A percentile compares a stretch with the other conserved stretches of the same genome.
phyloP scores from a whole-genome alignment of 306 rosid species.

The Medicago lupulina region DNA sequence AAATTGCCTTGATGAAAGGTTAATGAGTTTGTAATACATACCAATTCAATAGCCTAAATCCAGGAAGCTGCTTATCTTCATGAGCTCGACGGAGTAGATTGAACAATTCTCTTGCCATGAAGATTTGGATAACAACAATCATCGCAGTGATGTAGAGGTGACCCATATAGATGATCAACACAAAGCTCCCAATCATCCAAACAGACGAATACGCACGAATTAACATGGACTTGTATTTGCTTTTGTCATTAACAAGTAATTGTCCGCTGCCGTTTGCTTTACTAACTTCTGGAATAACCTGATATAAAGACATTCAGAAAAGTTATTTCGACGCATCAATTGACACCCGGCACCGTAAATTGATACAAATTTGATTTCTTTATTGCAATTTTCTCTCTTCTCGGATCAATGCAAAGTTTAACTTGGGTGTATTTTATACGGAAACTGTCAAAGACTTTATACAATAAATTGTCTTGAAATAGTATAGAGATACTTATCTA shows the following conservation, averaged over 20 bases:
- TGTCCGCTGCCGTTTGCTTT: constrained; percentile 74
- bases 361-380: too few relatives aligned
- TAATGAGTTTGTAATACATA: constrained; percentile 44
- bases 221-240: constrained; percentile 90
- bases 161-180: constrained; percentile 75
- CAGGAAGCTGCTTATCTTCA: constrained; percentile 91
- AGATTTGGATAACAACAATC: constrained; percentile 96
- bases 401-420: too few relatives aligned
- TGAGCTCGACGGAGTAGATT: constrained; percentile 86
- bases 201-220: constrained; percentile 84
- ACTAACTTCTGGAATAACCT: constrained; percentile 69
- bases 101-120: constrained; percentile 94
- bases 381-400: too few relatives aligned
- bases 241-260: constrained; percentile 82
- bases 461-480: constrained; percentile 35
- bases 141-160: constrained; percentile 92
- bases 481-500: constrained; percentile 14
- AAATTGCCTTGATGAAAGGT: constrained; percentile 23
- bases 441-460: background rate
- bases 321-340: too few relatives aligned
- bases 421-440: too few relatives aligned
- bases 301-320: constrained; percentile 32
- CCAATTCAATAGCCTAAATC: constrained; percentile 97
- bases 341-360: too few relatives aligned
- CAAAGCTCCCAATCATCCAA: constrained; percentile 99